Evolutionary conservation across 306 rosid species (phyloP), one percentile per base, ranked within the genome.

Genomic region (Herpetospermum pedunculosum): DNA sequence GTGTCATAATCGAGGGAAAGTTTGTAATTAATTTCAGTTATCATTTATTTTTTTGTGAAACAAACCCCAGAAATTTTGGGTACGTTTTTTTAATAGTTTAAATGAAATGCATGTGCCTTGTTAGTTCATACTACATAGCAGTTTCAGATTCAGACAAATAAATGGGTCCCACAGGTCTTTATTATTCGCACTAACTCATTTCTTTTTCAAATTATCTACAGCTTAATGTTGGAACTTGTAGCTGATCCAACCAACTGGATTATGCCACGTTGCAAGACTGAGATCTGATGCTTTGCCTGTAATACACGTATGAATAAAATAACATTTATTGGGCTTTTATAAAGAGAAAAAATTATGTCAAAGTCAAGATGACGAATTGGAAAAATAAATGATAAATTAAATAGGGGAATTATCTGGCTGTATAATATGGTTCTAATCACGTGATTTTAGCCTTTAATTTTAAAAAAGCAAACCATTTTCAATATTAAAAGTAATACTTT

Each of bases 261-360:
- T 5, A 18, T 12, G 64, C 76, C 64, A 72, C 76, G 64, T 46
- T 4, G 21, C 57, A 26, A 13, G 37, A 41, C 25, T 14, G 57
- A 70, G 57, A 44, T 69, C 73, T 69, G 76, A 50, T 72, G 76
- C 63, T 5, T 72, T 52, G 25, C 37, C 53, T 30, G 32, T 28
- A 19, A 13, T 40, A 35, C 60, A 77, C 54, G 70, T 38, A n/a
- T 35, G 15, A 30, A 49, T 16, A 8, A 47, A 6, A 65, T 19
- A 26, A 13, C 65, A 26, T n/a, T n/a, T n/a, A n/a, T 16, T 29
- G 28, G 4, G 18, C 18, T 23, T 32, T 34, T 16, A 12, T 21
- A 63, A 63, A 2, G n/a, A 13, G n/a, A 43, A 2, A 49, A 19
- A 30, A 16, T 30, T 15, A 0, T 35, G 46, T 34, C 6, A 28